phyloP scores from a whole-genome alignment of 495 filamentous ascomycete genomes.

The Terfezia claveryi region DNA sequence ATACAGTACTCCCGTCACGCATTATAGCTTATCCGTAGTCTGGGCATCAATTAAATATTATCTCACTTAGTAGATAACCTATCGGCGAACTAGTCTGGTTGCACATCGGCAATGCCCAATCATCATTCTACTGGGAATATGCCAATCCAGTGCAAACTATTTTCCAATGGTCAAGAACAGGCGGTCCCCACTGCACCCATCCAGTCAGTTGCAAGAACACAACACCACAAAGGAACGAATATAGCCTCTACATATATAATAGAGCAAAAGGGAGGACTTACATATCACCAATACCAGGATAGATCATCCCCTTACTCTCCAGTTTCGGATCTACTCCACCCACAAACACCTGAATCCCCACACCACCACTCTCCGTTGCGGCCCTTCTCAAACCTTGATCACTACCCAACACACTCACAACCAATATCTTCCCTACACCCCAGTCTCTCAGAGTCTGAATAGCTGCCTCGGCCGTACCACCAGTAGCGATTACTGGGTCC shows the following conservation, averaged over 20 bases:
- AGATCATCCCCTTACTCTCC: slow-evolving; percentile 67
- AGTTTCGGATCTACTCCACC: slow-evolving; percentile 55
- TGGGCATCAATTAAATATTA: too few relatives aligned
- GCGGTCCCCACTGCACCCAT: slow-evolving; percentile 62
- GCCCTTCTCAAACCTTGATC: slow-evolving; percentile 41
- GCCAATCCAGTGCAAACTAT: slow-evolving; percentile 21
- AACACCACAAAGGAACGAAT: neutral
- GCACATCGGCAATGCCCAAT: too few relatives aligned
- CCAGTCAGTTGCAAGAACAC: slow-evolving; percentile 6
- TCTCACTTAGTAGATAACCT: too few relatives aligned
- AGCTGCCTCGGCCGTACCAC: slow-evolving; percentile 69
- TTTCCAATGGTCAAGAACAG: slow-evolving; percentile 88
- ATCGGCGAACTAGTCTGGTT: too few relatives aligned
- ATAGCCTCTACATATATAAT: neutral
- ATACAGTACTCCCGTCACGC: too few relatives aligned
- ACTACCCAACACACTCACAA: slow-evolving; percentile 56
- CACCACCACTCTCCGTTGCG: slow-evolving; percentile 43
- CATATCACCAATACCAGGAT: slow-evolving; percentile 47
- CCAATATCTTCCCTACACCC: slow-evolving; percentile 61
- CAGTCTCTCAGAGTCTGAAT: slow-evolving; percentile 78
- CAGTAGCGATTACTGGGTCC: slow-evolving; percentile 86
- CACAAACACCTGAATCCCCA: slow-evolving; percentile 59
- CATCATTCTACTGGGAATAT: too few relatives aligned
- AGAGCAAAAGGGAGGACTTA: neutral
- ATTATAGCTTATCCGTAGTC: too few relatives aligned